phyloP scores from a whole-genome alignment of 768 basidiomycete species.

The Mrakia hoshinonis region DNA sequence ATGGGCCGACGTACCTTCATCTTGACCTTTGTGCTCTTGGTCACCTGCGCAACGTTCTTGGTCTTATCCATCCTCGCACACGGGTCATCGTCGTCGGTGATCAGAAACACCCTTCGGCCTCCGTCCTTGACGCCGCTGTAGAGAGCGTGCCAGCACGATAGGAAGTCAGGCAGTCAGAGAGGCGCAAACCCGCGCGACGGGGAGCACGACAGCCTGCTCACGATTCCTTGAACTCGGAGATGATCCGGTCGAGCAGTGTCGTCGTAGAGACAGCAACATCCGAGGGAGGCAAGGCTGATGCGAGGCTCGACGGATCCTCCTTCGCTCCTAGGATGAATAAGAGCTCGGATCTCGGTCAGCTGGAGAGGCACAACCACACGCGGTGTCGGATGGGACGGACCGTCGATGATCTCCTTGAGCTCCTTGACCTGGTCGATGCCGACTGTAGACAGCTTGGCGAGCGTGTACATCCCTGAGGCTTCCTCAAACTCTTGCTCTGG shows the following conservation, averaged over 20 bases:
- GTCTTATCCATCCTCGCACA: background rate
- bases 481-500: background rate
- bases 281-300: background rate
- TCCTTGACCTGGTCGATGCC: conserved; percentile 74
- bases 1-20: conserved; percentile 1
- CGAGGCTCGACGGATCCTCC: conserved; percentile 5
- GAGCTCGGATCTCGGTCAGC: background rate
- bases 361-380: background rate
- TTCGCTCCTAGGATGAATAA: background rate
- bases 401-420: conserved; percentile 65
- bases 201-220: conserved; percentile 44
- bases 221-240: conserved; percentile 82
- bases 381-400: conserved; percentile 43
- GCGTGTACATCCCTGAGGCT: conserved; percentile 47
- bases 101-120: conserved; percentile 83
- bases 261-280: background rate
- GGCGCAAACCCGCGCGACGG: background rate
- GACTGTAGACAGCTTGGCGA: conserved; percentile 66
- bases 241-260: conserved; percentile 78
- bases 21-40: conserved; percentile 36
- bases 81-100: conserved; percentile 83
- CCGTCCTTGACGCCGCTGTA: conserved; percentile 21
- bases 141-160: background rate
- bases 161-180: background rate
- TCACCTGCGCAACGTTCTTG: conserved; percentile 34